Evolutionary conservation across 2,329 filamentous ascomycete species (phyloP), one percentile per base, ranked within the genome.

Genomic region (Pseudocercospora pini-densiflorae): DNA sequence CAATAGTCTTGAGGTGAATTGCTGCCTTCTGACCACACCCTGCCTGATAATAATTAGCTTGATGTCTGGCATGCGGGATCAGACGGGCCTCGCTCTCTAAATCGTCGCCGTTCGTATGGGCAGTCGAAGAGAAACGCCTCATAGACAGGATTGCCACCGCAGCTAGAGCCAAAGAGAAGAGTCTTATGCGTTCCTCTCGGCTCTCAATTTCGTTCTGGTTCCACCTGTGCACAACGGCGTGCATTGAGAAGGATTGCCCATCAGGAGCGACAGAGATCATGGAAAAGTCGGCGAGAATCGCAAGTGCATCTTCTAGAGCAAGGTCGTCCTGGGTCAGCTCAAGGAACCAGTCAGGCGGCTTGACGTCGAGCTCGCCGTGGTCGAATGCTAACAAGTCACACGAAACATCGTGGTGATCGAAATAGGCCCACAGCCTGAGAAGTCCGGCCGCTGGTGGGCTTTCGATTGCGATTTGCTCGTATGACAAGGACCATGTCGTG

Each of bases 401-500:
- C 29, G 29, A 31, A 31, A 31, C 29, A 31, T 31, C 8, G 29
- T 6, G 29, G 29, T 31, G 40, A 58, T 65, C 16, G 7, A 68
- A 33, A 29, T 31, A 68, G 8, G 66, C 53, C 66, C 62, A 68
- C 4, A 65, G 54, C 9, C 47, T 12, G 1, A 79, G 72, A 43
- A 77, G 62, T 5, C 73, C 64, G 2, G 72, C 72, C 5, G 75
- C 71, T 5, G 53, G 19, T 49, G 70, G 43, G 54, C 72, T 71
- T 62, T 70, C 67, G 5, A 65, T 57, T n/a, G 59, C 33, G 8
- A 77, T 71, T 12, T 73, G 71, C 27, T 77, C 63, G 65, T 76
- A 77, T 3, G 73, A 76, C 31, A 78, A 73, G 16, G 68, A 70
- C 76, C 73, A 78, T 16, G 74, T 77, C n/a, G 72, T 76, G 65